These are phyloP conservation scores for Ramularia endophylla DNA, from an alignment of 2,329 filamentous ascomycete species.

Conservation along the genomic window DNA sequence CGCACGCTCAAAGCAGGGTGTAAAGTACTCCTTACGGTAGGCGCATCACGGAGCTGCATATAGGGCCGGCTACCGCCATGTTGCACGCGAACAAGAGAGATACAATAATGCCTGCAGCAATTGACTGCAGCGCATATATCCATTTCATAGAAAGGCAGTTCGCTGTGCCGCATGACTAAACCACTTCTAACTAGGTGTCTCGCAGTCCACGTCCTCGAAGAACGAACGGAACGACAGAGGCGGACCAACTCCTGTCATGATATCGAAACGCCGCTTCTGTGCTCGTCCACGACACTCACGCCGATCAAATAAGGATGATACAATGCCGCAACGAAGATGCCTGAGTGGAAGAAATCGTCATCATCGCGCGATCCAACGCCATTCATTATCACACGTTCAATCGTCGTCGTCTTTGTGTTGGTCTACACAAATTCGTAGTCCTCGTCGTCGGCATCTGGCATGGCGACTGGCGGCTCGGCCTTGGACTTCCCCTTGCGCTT, in stretches of 20 bases:
- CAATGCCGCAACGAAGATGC: constrained; percentile 2
- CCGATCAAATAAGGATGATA: constrained; percentile 1
- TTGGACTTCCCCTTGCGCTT: constrained; percentile 31
- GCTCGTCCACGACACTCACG: constrained; percentile 2
- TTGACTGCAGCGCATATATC: too few relatives aligned
- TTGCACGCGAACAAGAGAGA: too few relatives aligned
- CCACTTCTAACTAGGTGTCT: constrained; percentile 10
- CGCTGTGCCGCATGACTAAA: too few relatives aligned
- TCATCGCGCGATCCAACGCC: constrained; percentile 1
- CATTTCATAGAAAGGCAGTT: too few relatives aligned
- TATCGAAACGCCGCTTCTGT: too few relatives aligned
- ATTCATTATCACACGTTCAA: neutral
- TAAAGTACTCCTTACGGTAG: too few relatives aligned
- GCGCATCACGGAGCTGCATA: too few relatives aligned
- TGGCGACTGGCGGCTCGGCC: constrained; percentile 22
- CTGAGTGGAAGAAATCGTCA: constrained; percentile 1
- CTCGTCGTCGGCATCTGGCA: constrained; percentile 26
- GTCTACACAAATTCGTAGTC: constrained; percentile 33
- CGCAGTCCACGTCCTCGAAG: constrained; percentile 16
- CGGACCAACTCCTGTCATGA: neutral
- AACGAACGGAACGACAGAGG: constrained; percentile 6
- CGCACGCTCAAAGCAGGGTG: too few relatives aligned
- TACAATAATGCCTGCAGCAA: too few relatives aligned
- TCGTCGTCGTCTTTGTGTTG: neutral
- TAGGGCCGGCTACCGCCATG: too few relatives aligned